Evolutionary conservation across 768 basidiomycete genomes (phyloP).

Genomic region (Pilatotrama ljubarskyi): DNA sequence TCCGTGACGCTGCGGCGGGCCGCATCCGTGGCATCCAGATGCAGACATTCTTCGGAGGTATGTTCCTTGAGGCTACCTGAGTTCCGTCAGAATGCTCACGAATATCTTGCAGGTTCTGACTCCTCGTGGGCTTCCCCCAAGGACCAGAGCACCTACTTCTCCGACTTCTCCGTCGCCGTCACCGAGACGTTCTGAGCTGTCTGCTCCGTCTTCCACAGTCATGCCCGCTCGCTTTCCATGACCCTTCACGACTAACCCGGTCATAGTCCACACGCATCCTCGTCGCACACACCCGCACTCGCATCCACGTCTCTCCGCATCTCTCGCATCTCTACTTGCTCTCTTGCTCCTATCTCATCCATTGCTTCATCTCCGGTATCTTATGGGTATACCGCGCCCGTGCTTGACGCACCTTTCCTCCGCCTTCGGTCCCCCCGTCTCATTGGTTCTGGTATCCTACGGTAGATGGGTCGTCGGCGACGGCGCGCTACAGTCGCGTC

Average conservation of each 20-base stretch:
- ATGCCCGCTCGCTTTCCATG: not conserved
- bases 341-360: not conserved
- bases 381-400: constrained; percentile 9
- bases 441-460: constrained; percentile 6
- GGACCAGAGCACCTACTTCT: constrained; percentile 63
- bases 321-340: constrained; percentile 2
- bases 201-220: not conserved
- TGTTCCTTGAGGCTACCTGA: constrained; percentile 15
- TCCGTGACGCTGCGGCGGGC: constrained; percentile 49
- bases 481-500: constrained; percentile 12
- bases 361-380: not conserved
- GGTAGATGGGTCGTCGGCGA: constrained; percentile 8
- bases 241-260: constrained; percentile 2
- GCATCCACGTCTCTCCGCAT: not conserved
- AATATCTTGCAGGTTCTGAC: constrained; percentile 39
- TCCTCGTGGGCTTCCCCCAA: constrained; percentile 57
- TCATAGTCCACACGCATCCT: not conserved
- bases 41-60: constrained; percentile 81
- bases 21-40: constrained; percentile 67
- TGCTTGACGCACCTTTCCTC: constrained; percentile 20
- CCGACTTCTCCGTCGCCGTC: constrained; percentile 69
- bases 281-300: not conserved
- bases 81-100: constrained; percentile 7
- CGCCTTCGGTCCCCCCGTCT: not conserved
- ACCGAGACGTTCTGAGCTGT: constrained; percentile 42